Evolutionary conservation across 192 early-diverging fungal species (phyloP).

Genomic region (Backusella sp.): DNA sequence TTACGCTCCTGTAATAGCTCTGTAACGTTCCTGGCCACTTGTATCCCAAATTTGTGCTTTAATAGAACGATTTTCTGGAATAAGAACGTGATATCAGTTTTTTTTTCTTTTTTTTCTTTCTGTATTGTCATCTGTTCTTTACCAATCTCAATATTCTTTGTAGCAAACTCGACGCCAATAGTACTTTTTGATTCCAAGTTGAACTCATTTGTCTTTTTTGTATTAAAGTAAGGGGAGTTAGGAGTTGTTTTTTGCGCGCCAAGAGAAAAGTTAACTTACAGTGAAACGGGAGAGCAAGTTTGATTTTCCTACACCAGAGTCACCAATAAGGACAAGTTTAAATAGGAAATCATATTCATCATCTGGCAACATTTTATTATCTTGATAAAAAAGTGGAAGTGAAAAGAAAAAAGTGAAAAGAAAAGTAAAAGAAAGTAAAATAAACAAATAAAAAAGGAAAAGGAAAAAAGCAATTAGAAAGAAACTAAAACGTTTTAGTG

Average conservation of each 20-base stretch:
- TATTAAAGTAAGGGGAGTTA: neutral
- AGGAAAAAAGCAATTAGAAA: neutral
- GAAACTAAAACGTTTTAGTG: neutral
- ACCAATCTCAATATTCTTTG: constrained; percentile 47
- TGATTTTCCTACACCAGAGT: constrained; percentile 54
- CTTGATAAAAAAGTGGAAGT: neutral
- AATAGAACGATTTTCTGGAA: constrained; percentile 39
- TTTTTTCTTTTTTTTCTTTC: neutral
- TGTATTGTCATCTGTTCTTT: neutral
- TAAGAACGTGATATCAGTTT: neutral
- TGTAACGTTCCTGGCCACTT: constrained; percentile 92
- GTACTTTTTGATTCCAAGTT: constrained; percentile 53
- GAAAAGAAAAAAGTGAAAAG: neutral
- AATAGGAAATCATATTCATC: constrained; percentile 59
- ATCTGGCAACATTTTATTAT: constrained; percentile 38
- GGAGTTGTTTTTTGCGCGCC: neutral
- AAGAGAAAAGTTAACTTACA: constrained; percentile 12
- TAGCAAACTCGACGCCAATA: constrained; percentile 53
- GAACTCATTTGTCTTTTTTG: constrained; percentile 46
- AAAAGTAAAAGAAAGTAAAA: neutral
- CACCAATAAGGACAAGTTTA: constrained; percentile 71
- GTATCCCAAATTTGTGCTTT: constrained; percentile 62
- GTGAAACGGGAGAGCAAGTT: constrained; percentile 53
- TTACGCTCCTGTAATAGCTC: constrained; percentile 73
- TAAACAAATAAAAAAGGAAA: neutral